phyloP scores from a whole-genome alignment of 495 filamentous ascomycete genomes.

The Penicillium turbatum region DNA sequence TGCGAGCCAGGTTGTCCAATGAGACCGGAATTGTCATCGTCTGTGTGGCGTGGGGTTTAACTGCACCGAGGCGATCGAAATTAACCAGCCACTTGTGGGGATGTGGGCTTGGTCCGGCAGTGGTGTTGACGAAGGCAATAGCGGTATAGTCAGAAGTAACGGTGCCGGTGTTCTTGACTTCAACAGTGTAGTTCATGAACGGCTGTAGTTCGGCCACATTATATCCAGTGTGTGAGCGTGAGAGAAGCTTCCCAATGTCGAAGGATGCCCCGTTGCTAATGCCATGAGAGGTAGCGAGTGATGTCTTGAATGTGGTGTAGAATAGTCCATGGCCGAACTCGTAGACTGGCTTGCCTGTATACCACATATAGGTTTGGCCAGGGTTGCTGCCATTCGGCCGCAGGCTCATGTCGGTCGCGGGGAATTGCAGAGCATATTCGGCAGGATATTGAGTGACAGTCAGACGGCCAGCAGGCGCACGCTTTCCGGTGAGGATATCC shows the following conservation, averaged over 20 bases:
- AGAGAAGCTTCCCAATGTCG: constrained; percentile 29
- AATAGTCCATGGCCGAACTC: constrained; percentile 55
- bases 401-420: constrained; percentile 54
- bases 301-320: constrained; percentile 47
- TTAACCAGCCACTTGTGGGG: constrained; percentile 62
- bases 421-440: constrained; percentile 48
- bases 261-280: constrained; percentile 11
- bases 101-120: constrained; percentile 54
- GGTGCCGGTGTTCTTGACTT: constrained; percentile 51
- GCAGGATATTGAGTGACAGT: constrained; percentile 56
- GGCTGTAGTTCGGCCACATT: constrained; percentile 34
- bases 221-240: constrained; percentile 22
- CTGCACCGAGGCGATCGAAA: constrained; percentile 49
- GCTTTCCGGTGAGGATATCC: constrained; percentile 51
- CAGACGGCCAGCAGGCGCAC: constrained; percentile 54
- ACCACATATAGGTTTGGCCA: constrained; percentile 62
- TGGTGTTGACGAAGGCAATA: constrained; percentile 52
- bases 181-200: constrained; percentile 43
- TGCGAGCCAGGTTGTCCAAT: constrained; percentile 55
- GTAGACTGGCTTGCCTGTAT: constrained; percentile 49
- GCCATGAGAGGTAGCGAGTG: constrained; percentile 10
- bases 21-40: constrained; percentile 47
- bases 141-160: constrained; percentile 55
- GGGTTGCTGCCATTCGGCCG: constrained; percentile 42
- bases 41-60: constrained; percentile 37